Percentiles rank a stretch among this genome's conserved stretches.
Conservation (phyloP, 371 early-diverging fungal genomes). For the Apophysomyces sp. region DNA sequence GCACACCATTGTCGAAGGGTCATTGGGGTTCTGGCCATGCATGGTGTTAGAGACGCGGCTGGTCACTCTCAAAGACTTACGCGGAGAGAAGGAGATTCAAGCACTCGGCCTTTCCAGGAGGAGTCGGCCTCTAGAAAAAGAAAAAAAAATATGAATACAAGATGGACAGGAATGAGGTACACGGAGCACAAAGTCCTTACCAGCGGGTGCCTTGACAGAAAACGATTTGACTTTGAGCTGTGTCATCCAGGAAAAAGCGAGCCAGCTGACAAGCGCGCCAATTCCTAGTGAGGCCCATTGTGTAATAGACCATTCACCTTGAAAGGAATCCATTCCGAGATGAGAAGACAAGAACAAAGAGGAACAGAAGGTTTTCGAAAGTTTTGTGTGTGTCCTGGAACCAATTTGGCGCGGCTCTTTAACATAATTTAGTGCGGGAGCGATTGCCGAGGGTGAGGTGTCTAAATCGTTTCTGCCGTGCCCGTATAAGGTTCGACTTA, state of each 20-base stretch:
- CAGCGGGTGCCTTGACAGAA: conserved; percentile 33
- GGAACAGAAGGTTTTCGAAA: no score
- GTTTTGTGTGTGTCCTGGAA: no score
- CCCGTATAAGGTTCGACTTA: no score
- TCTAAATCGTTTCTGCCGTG: no score
- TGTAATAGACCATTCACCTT: conserved; percentile 3
- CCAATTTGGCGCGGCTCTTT: no score
- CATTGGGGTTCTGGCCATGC: conserved; percentile 41
- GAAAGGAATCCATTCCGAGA: neutral
- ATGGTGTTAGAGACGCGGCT: conserved; percentile 3
- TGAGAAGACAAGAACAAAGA: neutral
- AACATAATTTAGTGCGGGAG: no score
- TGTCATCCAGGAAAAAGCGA: conserved; percentile 26
- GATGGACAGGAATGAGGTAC: neutral
- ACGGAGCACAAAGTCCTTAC: conserved; percentile 17
- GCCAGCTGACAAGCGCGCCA: conserved; percentile 34
- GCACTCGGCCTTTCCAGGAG: conserved; percentile 54
- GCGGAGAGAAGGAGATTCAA: conserved; percentile 55
- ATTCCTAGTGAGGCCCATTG: conserved; percentile 26
- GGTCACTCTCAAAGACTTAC: conserved; percentile 29
- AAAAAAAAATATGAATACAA: neutral
- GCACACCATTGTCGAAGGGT: conserved; percentile 70
- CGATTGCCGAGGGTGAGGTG: no score
- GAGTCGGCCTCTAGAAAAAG: conserved; percentile 35
- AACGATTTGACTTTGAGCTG: conserved; percentile 37